Evolutionary conservation across 371 early-diverging fungal genomes (phyloP).

Genomic region (Mortierella sp.): DNA sequence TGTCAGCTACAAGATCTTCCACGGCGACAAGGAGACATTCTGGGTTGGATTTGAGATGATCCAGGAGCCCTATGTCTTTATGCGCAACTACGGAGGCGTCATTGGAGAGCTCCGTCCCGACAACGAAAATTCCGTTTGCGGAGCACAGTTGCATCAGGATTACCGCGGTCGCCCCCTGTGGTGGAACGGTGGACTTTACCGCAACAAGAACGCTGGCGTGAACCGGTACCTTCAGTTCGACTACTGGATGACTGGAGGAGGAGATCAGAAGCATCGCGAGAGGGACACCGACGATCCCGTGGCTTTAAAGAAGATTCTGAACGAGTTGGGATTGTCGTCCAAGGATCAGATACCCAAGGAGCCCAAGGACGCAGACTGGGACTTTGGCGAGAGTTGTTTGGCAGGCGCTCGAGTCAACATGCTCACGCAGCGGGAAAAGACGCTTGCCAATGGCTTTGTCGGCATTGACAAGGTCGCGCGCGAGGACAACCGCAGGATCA

Average conservation of each 20-base stretch:
- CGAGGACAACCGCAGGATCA: constrained; percentile 28
- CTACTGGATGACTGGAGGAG: constrained; percentile 57
- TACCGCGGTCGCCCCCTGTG: constrained; percentile 60
- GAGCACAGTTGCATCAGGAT: constrained; percentile 66
- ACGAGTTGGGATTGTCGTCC: constrained; percentile 25
- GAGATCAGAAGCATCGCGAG: constrained; percentile 49
- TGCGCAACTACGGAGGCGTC: constrained; percentile 70
- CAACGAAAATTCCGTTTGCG: constrained; percentile 63
- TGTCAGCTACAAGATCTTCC: constrained; percentile 65
- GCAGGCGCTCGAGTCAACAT: constrained; percentile 27
- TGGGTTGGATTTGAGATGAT: constrained; percentile 73
- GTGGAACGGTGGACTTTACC: constrained; percentile 68
- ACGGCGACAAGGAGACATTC: constrained; percentile 75
- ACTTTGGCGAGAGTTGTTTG: constrained; percentile 49
- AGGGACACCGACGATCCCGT: constrained; percentile 18
- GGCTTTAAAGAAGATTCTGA: constrained; percentile 25
- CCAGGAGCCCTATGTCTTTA: constrained; percentile 69
- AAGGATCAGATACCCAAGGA: constrained; percentile 29
- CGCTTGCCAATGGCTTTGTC: constrained; percentile 39
- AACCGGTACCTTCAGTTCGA: constrained; percentile 59
- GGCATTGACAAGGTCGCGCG: constrained; percentile 37
- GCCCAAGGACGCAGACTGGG: constrained; percentile 40
- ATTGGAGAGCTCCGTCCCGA: constrained; percentile 69
- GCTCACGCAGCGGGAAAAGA: constrained; percentile 19
- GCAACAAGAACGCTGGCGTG: constrained; percentile 63